Percentiles rank a stretch among this genome's conserved stretches.
phyloP scores from a whole-genome alignment of 192 early-diverging fungal genomes.

The Gigaspora rosea region DNA sequence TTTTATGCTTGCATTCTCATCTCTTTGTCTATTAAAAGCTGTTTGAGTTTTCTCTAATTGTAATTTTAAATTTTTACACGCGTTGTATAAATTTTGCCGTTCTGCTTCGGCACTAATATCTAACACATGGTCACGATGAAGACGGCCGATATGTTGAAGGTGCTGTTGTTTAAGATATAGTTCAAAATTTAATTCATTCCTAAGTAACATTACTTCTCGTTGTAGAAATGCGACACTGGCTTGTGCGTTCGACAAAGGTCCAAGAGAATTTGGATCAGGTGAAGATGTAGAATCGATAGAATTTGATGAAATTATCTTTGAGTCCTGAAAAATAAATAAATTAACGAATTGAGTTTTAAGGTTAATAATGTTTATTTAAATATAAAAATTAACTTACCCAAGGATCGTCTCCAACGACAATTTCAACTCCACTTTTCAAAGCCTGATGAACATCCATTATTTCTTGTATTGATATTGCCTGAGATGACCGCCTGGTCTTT shows the following conservation, averaged over 20 bases:
- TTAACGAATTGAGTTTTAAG: background rate
- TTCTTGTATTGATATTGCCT: slow-evolving; percentile 37
- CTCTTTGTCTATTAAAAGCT: slow-evolving; percentile 49
- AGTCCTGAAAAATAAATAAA: background rate
- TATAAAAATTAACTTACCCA: slow-evolving; percentile 32
- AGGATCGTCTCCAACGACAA: slow-evolving; percentile 43
- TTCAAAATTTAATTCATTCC: slow-evolving; percentile 65
- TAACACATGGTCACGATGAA: slow-evolving; percentile 57
- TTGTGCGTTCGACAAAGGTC: slow-evolving; percentile 28
- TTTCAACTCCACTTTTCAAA: slow-evolving; percentile 46
- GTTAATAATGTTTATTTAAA: background rate
- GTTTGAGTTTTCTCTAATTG: slow-evolving; percentile 46
- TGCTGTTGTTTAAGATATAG: slow-evolving; percentile 63
- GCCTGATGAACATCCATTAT: slow-evolving; percentile 43
- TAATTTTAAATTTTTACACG: slow-evolving; percentile 47
- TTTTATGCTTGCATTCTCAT: slow-evolving; percentile 46
- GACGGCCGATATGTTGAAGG: slow-evolving; percentile 58
- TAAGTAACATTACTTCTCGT: slow-evolving; percentile 53
- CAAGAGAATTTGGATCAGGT: background rate
- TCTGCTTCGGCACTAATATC: slow-evolving; percentile 58
- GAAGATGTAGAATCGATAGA: background rate
- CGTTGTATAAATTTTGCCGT: slow-evolving; percentile 54
- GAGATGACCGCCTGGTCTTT: background rate
- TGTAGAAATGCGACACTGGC: slow-evolving; percentile 46
- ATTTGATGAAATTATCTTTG: slow-evolving; percentile 18